Base-by-base conservation (phyloP, 1,284 basidiomycete genomes). In the Microbotryum silenes-acaulis region DNA sequence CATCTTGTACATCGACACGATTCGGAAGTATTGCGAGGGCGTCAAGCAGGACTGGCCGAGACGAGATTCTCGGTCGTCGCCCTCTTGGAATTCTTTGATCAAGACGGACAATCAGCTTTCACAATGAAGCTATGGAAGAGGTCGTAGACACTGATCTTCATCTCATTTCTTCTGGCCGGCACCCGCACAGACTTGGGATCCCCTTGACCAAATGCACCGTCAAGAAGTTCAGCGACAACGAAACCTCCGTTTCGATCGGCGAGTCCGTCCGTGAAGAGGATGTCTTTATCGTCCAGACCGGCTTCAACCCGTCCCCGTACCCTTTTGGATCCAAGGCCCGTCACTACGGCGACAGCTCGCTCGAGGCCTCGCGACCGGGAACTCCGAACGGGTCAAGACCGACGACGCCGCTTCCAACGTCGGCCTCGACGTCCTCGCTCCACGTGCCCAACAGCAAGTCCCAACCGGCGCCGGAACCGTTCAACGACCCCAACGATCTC, bases 221-320 rank as follows among this genome's bases (percentile, higher is more conserved):
- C 75, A 88, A 89, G 75, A 94, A 93, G 76, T 98, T 98, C 78
- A 91, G 92, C 25, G 72, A 73, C 62, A 71, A 71, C 61, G 72
- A 73, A 57, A 78, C 72, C 67, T 77, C 63, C 62, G 77, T 71
- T 10, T 59, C 60, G 25, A 78, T 78, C 63, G 75, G 88, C 69
- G 89, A 94, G 78, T 96, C 91, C 54, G 88, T 98, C 56, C 88
- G 94, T 62, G 94, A 98, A 76, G 92, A 97, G 79, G 92, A 97
- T 75, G 90, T 94, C 37, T 97, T 94, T 80, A 94, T 97, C 79
- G 83, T 97, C 72, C 92, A 96, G 78, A 74, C 73, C 51, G 73
- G 73, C 46, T 74, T 74, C 68, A 74, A 74, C 66, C 73, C 73
- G 42, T 68, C 69, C 4, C 70, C 71, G 16, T 59, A 66, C 45